These are phyloP conservation scores for Thalia dealbata DNA, from an alignment of 176 grass and related monocot species.

Conservation along the genomic window DNA sequence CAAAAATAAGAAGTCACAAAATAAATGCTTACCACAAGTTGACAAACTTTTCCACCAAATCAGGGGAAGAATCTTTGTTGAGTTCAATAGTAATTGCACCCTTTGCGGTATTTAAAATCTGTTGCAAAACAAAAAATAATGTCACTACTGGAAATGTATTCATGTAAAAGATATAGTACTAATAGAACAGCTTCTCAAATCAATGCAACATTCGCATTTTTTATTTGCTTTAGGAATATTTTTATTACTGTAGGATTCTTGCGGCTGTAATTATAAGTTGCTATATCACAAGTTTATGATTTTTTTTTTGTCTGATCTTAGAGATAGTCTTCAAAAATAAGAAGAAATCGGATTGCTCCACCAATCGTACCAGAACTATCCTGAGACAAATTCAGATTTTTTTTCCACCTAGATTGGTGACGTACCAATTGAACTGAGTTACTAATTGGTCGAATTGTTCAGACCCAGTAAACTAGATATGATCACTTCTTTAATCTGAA, in stretches of 20 bases:
- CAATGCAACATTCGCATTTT: neutral
- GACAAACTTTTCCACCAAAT: conserved; percentile 68
- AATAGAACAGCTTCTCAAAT: neutral
- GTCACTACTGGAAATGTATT: neutral
- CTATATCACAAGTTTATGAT: no score
- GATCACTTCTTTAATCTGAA: no score
- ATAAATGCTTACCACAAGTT: conserved; percentile 61
- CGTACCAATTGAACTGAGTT: no score
- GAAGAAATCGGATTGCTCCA: no score
- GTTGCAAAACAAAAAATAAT: conserved; percentile 21
- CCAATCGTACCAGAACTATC: no score
- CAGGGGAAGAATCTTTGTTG: conserved; percentile 66
- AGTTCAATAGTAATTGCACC: conserved; percentile 76
- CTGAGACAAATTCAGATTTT: no score
- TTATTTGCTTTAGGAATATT: neutral
- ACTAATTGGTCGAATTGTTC: no score
- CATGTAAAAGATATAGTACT: neutral
- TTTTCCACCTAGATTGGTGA: no score
- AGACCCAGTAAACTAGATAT: no score
- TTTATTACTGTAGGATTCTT: neutral
- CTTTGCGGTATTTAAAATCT: conserved; percentile 78
- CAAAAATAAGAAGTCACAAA: neutral
- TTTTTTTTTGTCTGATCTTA: no score
- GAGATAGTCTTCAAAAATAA: no score
- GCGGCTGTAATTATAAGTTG: no score